Base-by-base conservation (phyloP, 805 yeast species). In the Teunomyces aglyptinius region DNA sequence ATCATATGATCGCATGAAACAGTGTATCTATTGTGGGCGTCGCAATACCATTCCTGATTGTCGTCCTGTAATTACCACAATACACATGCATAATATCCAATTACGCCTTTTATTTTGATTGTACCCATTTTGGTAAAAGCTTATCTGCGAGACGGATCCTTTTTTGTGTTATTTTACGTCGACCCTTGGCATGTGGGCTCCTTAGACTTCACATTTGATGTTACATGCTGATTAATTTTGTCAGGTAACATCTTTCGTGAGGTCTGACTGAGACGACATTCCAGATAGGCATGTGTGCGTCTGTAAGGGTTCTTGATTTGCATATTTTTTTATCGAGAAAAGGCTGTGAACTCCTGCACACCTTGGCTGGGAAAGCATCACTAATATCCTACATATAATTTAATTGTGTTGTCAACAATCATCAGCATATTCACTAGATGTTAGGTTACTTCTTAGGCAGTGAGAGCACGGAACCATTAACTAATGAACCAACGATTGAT, bases 401-500 rank as follows among this genome's bases (percentile, higher is more conserved):
- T 6, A 20, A 36, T 24, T 13, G 36, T 11, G 39, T 16, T 38
- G 19, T 20, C 31, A 11, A 38, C 13, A 18, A 13, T 18, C 41
- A 20, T 20, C 13, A 26, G 13, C 33, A 10, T 15, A 35, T 8
- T 8, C 4, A 31, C n/a, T 26, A 5, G 8, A 52, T 52, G 56
- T 22, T 50, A 11, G 39, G 27, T 19, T 48, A 49, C 46, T 38
- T 48, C 19, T 46, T 52, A 29, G 53, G 53, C 6, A 43, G 38
- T 3, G 55, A 49, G 8, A 36, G 44, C 13, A 44, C 61, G 3
- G 43, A 58, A 2, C 58, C 63, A 6, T 49, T 66, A 33, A 50
- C 55, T 16, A 65, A 67, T 47, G 71, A 67, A 42, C 70, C 70
- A 2, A 68, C 73, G 3, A 59, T 67, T 6, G 69, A 66, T 47